A percentile compares a stretch with the other conserved stretches of the same genome.
These are phyloP conservation scores for Psilocybe tampanensis DNA, from an alignment of 768 basidiomycete genomes.

Conservation along the genomic window DNA sequence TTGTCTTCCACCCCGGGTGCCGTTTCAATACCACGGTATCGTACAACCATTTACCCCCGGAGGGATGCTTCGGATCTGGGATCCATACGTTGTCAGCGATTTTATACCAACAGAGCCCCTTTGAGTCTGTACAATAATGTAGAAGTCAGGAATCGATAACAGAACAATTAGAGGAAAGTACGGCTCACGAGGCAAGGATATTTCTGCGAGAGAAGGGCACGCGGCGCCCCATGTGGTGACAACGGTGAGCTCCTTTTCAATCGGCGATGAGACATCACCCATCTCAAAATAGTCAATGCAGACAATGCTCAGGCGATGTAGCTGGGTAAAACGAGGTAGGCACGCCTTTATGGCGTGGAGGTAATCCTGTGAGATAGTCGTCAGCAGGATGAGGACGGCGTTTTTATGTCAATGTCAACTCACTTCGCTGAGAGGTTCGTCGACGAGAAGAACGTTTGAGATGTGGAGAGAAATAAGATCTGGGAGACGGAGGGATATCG, in stretches of 20 bases:
- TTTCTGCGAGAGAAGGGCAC: constrained; percentile 37
- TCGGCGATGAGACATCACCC: constrained; percentile 25
- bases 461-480: constrained; percentile 35
- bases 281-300: constrained; percentile 36
- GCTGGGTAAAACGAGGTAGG: constrained; percentile 32
- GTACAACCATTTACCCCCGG: constrained; percentile 26
- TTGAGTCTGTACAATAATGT: constrained; percentile 22
- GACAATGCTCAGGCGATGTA: constrained; percentile 32
- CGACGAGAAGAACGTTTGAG: constrained; percentile 37
- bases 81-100: constrained; percentile 24
- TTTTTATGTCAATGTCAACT: constrained; percentile 4
- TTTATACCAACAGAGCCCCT: constrained; percentile 27
- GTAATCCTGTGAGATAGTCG: constrained; percentile 20
- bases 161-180: not conserved
- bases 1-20: constrained; percentile 23
- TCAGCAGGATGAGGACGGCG: not conserved
- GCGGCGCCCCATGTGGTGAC: constrained; percentile 39
- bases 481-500: constrained; percentile 34
- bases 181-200: constrained; percentile 37
- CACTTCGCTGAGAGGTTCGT: constrained; percentile 32
- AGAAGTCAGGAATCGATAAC: not conserved
- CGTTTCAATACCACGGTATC: constrained; percentile 21
- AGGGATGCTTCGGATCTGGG: constrained; percentile 27
- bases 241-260: constrained; percentile 37
- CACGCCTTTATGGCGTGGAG: constrained; percentile 26